phyloP scores from a whole-genome alignment of 495 filamentous ascomycete species.

The Daldinia concentrica region DNA sequence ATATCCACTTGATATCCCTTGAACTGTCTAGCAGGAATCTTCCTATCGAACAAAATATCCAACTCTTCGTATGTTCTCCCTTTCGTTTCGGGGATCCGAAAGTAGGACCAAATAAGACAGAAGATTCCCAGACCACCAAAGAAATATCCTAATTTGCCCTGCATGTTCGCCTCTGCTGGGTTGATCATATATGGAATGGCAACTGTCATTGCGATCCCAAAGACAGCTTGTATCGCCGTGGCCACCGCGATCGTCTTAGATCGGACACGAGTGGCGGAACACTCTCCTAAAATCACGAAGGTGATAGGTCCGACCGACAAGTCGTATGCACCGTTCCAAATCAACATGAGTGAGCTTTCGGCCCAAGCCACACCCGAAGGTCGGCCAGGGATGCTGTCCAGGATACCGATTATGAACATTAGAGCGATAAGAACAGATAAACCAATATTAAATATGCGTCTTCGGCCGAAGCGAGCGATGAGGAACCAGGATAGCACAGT shows the following conservation, averaged over 20 bases:
- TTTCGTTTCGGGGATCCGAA: slow-evolving; percentile 69
- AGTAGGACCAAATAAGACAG: slow-evolving; percentile 60
- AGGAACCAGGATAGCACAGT: slow-evolving; percentile 65
- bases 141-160: slow-evolving; percentile 74
- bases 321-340: slow-evolving; percentile 68
- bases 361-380: slow-evolving; percentile 59
- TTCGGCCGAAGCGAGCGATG: slow-evolving; percentile 62
- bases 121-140: slow-evolving; percentile 65
- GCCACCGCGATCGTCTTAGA: slow-evolving; percentile 71
- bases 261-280: slow-evolving; percentile 65
- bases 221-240: slow-evolving; percentile 65
- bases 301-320: slow-evolving; percentile 67
- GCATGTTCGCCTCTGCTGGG: slow-evolving; percentile 68
- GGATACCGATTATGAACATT: slow-evolving; percentile 66
- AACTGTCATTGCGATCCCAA: slow-evolving; percentile 69
- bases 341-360: slow-evolving; percentile 61
- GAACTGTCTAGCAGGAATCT: slow-evolving; percentile 64
- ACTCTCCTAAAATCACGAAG: slow-evolving; percentile 70
- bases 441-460: slow-evolving; percentile 63
- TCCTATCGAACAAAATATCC: slow-evolving; percentile 60
- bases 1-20: slow-evolving; percentile 50
- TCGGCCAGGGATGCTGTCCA: slow-evolving; percentile 63
- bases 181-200: slow-evolving; percentile 75
- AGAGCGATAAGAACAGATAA: slow-evolving; percentile 57
- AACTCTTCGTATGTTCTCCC: slow-evolving; percentile 69